Evolutionary conservation across 108 stramenopile genomes (phyloP).

Genomic region (Cyclotella choctawhatcheeana): DNA sequence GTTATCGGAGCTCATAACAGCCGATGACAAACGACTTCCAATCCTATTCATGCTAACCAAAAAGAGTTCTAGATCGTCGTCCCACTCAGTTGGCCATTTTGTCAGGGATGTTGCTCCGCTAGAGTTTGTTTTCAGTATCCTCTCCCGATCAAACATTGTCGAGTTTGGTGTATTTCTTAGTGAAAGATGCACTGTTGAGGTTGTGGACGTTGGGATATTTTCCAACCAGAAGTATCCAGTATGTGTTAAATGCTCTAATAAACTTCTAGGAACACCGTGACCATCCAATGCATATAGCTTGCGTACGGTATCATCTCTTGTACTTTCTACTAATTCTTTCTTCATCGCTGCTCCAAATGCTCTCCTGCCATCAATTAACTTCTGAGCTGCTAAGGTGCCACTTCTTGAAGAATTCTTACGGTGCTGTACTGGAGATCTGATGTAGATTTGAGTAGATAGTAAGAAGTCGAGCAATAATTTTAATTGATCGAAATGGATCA

Average conservation of each 20-base stretch:
- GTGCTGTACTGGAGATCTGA: conserved; percentile 21
- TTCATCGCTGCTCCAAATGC: conserved; percentile 12
- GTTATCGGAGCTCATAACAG: neutral
- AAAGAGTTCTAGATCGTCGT: conserved; percentile 36
- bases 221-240: neutral
- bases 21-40: conserved; percentile 33
- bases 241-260: conserved; percentile 16
- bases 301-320: neutral
- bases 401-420: conserved; percentile 23
- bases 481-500: neutral
- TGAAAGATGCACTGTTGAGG: conserved; percentile 17
- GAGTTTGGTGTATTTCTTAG: conserved; percentile 20
- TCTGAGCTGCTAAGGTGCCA: conserved; percentile 26
- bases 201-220: neutral
- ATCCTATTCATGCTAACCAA: conserved; percentile 49
- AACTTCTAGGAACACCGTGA: conserved; percentile 31
- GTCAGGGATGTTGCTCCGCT: conserved; percentile 1
- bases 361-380: conserved; percentile 29
- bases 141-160: conserved; percentile 26
- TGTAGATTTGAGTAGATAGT: neutral
- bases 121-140: conserved; percentile 17
- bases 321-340: neutral
- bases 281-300: conserved; percentile 27
- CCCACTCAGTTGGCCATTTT: conserved; percentile 25
- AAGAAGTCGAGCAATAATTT: neutral